Percentiles rank a stretch among this genome's conserved stretches.
These are phyloP conservation scores for Aspergillus heteromorphus DNA, from an alignment of 495 filamentous ascomycete species.

Conservation along the genomic window DNA sequence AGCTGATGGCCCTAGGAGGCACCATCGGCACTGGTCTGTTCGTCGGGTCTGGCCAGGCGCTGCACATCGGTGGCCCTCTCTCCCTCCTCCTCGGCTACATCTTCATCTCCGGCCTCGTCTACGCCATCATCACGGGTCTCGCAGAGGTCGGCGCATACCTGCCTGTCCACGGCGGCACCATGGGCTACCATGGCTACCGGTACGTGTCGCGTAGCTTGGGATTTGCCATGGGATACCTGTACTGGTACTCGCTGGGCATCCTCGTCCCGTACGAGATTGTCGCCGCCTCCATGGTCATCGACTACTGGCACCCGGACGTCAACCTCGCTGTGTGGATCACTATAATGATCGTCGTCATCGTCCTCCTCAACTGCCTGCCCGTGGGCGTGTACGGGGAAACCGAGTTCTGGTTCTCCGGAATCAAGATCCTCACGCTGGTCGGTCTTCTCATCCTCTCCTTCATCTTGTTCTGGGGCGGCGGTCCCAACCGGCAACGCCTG, in stretches of 20 bases:
- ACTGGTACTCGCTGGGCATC: constrained; percentile 62
- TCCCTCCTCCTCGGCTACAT: constrained; percentile 60
- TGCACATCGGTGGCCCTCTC: constrained; percentile 56
- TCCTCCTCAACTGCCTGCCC: constrained; percentile 59
- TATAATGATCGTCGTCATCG: constrained; percentile 60
- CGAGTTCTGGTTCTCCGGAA: constrained; percentile 63
- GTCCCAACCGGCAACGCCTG: constrained; percentile 54
- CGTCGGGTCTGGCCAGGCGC: constrained; percentile 54
- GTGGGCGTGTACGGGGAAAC: constrained; percentile 64
- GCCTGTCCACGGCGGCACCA: constrained; percentile 54
- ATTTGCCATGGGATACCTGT: constrained; percentile 58
- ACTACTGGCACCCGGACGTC: constrained; percentile 56
- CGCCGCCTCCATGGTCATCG: constrained; percentile 65
- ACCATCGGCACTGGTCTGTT: constrained; percentile 61
- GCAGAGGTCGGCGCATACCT: constrained; percentile 63
- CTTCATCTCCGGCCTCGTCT: constrained; percentile 56
- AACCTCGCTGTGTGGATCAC: constrained; percentile 60
- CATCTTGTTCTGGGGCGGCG: constrained; percentile 66
- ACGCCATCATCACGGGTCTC: constrained; percentile 55
- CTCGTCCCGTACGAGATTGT: constrained; percentile 63
- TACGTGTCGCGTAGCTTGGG: constrained; percentile 58
- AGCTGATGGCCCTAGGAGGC: constrained; percentile 64
- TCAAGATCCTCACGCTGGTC: constrained; percentile 74
- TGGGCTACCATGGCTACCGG: constrained; percentile 52
- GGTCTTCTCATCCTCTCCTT: constrained; percentile 66